Evolutionary conservation across 2,329 filamentous ascomycete species (phyloP).

Genomic region (Beauveria scarabaeidicola): DNA sequence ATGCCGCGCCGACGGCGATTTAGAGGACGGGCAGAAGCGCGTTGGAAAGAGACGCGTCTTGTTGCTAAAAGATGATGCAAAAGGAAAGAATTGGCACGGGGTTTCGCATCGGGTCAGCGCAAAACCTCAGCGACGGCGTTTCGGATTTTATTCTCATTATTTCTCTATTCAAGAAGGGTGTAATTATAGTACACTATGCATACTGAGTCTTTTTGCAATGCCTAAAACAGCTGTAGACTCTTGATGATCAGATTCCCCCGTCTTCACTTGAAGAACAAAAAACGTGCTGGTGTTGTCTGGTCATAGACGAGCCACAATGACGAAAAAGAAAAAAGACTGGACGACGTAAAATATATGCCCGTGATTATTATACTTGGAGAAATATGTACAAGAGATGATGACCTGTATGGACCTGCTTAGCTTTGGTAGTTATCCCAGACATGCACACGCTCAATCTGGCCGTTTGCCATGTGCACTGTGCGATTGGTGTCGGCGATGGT

Average conservation of each 20-base stretch:
- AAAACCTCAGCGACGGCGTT: conserved; percentile 11
- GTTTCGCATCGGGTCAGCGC: conserved; percentile 4
- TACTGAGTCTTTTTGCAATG: neutral
- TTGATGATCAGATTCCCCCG: too few species aligned
- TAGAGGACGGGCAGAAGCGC: conserved; percentile 16
- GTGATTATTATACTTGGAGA: neutral
- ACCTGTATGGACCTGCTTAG: neutral
- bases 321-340: too few species aligned
- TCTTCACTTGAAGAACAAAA: too few species aligned
- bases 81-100: neutral
- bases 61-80: neutral
- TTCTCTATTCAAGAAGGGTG: neutral
- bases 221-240: too few species aligned
- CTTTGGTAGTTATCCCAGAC: neutral
- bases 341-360: too few species aligned
- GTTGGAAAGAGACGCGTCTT: neutral
- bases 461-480: neutral
- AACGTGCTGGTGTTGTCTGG: too few species aligned
- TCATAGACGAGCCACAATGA: too few species aligned
- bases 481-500: neutral
- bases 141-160: neutral
- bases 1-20: conserved; percentile 53
- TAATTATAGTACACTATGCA: neutral
- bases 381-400: neutral
- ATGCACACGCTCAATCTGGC: neutral